A percentile compares a stretch with the other conserved stretches of the same genome.
Evolutionary conservation across 805 yeast genomes (phyloP).

Genomic region (Starmerella bacillaris): DNA sequence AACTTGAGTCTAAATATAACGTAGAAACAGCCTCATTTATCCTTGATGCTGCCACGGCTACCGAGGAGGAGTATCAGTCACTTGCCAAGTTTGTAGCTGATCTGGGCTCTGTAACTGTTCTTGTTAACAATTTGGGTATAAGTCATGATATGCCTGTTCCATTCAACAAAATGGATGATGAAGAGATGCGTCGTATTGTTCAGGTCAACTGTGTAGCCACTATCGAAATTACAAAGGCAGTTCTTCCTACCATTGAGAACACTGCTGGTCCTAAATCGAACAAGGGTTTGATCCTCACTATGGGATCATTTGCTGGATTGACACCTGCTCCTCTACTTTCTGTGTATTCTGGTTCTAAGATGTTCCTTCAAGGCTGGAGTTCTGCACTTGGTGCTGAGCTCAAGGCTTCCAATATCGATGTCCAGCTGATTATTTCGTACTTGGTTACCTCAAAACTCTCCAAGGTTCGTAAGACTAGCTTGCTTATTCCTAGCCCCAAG

Average conservation of each 20-base stretch:
- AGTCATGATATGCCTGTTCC: constrained; percentile 93
- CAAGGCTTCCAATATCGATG: constrained; percentile 52
- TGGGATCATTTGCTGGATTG: constrained; percentile 95
- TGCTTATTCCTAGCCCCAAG: constrained; percentile 65
- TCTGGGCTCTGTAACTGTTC: constrained; percentile 44
- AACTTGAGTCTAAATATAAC: constrained; percentile 39
- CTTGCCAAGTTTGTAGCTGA: constrained; percentile 30
- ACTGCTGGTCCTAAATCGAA: constrained; percentile 25
- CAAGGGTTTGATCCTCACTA: constrained; percentile 61
- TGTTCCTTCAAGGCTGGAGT: constrained; percentile 88
- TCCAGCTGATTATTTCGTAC: constrained; percentile 68
- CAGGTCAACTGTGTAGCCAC: constrained; percentile 77
- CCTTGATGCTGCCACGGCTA: constrained; percentile 59
- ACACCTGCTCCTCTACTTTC: constrained; percentile 85
- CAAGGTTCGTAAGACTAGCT: constrained; percentile 62
- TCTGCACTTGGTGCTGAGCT: constrained; percentile 76
- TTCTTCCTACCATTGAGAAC: constrained; percentile 49
- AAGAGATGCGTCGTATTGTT: constrained; percentile 63
- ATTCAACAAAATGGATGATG: constrained; percentile 56
- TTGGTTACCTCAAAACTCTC: constrained; percentile 93
- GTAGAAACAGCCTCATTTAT: constrained; percentile 53
- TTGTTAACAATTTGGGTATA: constrained; percentile 86
- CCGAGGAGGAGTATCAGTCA: constrained; percentile 35
- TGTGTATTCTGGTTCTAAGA: constrained; percentile 89
- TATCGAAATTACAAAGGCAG: constrained; percentile 60